Evolutionary conservation across 805 yeast species (phyloP).

Genomic region (Candida orba): DNA sequence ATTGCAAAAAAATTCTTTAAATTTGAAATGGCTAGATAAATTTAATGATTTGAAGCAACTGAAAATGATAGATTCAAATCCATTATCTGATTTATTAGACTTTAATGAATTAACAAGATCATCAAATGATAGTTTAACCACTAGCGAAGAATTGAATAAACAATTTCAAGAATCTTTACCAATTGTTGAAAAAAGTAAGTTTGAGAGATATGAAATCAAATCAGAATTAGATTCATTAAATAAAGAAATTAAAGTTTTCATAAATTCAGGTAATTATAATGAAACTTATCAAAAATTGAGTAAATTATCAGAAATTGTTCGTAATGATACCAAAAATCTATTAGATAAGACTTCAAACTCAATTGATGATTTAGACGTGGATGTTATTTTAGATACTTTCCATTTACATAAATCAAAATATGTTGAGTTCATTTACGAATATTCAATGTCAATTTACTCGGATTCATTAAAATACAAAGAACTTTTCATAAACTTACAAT

Average conservation of each 20-base stretch:
- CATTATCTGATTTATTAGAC: constrained; percentile 12
- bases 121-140: constrained; percentile 20
- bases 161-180: constrained; percentile 24
- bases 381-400: constrained; percentile 19
- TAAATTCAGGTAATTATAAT: constrained; percentile 14
- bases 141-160: constrained; percentile 15
- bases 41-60: constrained; percentile 8
- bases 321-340: constrained; percentile 18
- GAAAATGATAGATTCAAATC: constrained; percentile 4
- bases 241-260: constrained; percentile 29
- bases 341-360: constrained; percentile 9
- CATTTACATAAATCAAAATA: constrained; percentile 20
- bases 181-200: constrained; percentile 31
- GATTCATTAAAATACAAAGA: constrained; percentile 28
- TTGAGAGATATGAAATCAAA: constrained; percentile 31
- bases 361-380: constrained; percentile 15
- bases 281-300: constrained; percentile 16
- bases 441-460: constrained; percentile 30
- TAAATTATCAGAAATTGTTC: constrained; percentile 14
- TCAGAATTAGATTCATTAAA: constrained; percentile 35
- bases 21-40: constrained; percentile 16
- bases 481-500: constrained; percentile 25
- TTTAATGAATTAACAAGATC: constrained; percentile 22
- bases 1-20: constrained; percentile 35
- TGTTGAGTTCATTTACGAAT: constrained; percentile 26